phyloP scores from a whole-genome alignment of 192 early-diverging fungal species.

The Pecoramyces ruminantium region DNA sequence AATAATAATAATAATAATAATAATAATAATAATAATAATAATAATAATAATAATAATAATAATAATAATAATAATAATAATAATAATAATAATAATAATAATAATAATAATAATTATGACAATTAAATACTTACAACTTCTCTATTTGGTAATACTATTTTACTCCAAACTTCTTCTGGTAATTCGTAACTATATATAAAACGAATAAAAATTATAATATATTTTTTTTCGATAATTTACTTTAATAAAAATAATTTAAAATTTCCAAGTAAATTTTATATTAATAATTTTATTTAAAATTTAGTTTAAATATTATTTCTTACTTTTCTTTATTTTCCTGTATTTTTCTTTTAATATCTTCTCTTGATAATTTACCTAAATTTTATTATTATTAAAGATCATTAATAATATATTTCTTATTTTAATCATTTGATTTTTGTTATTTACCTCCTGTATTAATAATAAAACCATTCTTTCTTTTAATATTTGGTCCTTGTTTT shows the following conservation, averaged over 20 bases:
- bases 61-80: no score
- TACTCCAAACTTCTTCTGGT: constrained; percentile 42
- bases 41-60: no score
- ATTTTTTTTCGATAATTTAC: no score
- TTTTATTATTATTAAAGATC: not conserved
- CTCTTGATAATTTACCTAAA: constrained; percentile 45
- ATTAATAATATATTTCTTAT: not conserved
- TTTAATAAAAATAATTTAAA: no score
- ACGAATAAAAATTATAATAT: no score
- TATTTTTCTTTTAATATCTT: constrained; percentile 52
- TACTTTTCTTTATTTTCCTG: constrained; percentile 60
- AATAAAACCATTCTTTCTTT: constrained; percentile 86
- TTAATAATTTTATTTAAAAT: not conserved
- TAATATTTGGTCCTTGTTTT: constrained; percentile 65
- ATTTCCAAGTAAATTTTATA: not conserved
- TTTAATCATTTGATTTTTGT: no score
- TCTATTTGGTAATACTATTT: constrained; percentile 49
- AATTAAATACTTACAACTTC: constrained; percentile 40
- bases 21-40: no score
- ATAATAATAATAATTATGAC: not conserved
- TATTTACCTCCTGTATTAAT: constrained; percentile 77
- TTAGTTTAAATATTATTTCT: not conserved
- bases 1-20: no score
- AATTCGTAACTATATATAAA: constrained; percentile 52
- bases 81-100: no score